Evolutionary conservation across 2,329 filamentous ascomycete species (phyloP).

Genomic region (Falciphora oryzae): DNA sequence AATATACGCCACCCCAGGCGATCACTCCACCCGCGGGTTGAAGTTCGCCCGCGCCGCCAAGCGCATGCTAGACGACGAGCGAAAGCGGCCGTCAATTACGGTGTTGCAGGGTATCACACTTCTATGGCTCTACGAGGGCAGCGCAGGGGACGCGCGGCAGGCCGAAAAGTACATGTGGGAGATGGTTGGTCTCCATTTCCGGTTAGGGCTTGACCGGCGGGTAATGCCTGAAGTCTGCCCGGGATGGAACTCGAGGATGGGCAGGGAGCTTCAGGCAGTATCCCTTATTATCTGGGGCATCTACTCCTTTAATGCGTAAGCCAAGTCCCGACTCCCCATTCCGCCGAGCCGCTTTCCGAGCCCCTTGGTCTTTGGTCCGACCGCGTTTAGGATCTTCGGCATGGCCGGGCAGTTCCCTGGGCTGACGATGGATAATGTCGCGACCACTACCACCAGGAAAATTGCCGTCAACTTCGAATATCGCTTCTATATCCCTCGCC

Average conservation of each 20-base stretch:
- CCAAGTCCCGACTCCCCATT: not conserved
- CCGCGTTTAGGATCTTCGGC: not conserved
- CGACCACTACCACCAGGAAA: not conserved
- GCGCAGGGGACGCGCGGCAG: constrained; percentile 12
- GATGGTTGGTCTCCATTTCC: not conserved
- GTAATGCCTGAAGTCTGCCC: not conserved
- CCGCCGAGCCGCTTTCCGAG: not conserved
- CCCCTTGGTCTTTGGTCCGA: not conserved
- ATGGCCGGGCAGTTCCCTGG: no score
- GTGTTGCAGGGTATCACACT: constrained; percentile 17
- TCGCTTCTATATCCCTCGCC: not conserved
- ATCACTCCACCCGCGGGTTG: constrained; percentile 5
- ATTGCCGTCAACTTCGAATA: constrained; percentile 2
- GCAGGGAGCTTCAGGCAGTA: constrained; percentile 12
- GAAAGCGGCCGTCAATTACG: constrained; percentile 10
- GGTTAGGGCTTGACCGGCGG: not conserved
- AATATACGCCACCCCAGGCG: constrained; percentile 4
- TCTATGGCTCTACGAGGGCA: constrained; percentile 16
- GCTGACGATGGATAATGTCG: not conserved
- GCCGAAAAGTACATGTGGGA: constrained; percentile 5
- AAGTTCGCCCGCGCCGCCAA: constrained; percentile 11
- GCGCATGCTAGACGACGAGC: constrained; percentile 8
- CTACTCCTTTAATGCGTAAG: constrained; percentile 20
- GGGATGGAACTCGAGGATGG: constrained; percentile 3
- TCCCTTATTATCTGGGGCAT: constrained; percentile 19